Evolutionary conservation across 2,329 filamentous ascomycete genomes (phyloP).

Genomic region (Fusarium begoniae): DNA sequence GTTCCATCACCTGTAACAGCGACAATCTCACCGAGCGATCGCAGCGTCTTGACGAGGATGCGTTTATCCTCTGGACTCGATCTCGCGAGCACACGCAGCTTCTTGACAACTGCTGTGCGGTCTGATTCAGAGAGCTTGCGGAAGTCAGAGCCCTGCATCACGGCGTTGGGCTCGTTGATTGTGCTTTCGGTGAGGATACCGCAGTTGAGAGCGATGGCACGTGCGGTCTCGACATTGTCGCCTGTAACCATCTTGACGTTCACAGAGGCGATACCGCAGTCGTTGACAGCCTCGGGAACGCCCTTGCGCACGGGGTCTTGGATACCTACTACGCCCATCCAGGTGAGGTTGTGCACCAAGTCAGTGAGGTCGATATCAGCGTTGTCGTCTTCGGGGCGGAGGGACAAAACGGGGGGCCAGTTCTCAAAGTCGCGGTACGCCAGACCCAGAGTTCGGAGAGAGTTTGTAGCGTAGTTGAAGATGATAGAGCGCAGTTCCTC

Average conservation of each 20-base stretch:
- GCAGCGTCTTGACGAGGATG: constrained; percentile 70
- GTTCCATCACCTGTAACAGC: constrained; percentile 74
- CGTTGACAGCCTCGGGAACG: constrained; percentile 68
- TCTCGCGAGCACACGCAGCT: constrained; percentile 73
- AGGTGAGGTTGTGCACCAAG: constrained; percentile 54
- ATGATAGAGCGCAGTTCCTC: constrained; percentile 63
- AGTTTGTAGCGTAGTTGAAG: constrained; percentile 68
- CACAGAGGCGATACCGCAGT: constrained; percentile 71
- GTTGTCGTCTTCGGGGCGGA: constrained; percentile 65
- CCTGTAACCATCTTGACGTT: constrained; percentile 72
- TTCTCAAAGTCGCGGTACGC: constrained; percentile 75
- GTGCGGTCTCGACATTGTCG: constrained; percentile 56
- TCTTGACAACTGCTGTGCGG: constrained; percentile 62
- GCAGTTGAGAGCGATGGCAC: constrained; percentile 55
- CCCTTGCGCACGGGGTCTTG: constrained; percentile 72
- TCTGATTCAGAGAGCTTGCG: constrained; percentile 62
- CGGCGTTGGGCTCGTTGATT: constrained; percentile 51
- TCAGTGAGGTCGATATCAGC: constrained; percentile 58
- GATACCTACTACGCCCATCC: constrained; percentile 66
- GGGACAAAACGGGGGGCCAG: constrained; percentile 73
- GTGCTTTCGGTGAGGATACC: constrained; percentile 67
- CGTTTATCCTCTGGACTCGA: constrained; percentile 77
- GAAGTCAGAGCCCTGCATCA: constrained; percentile 66
- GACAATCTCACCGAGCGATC: constrained; percentile 72
- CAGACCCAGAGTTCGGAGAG: constrained; percentile 77